Conservation (phyloP, 2,329 filamentous ascomycete species). For the Monilinia polystroma region DNA sequence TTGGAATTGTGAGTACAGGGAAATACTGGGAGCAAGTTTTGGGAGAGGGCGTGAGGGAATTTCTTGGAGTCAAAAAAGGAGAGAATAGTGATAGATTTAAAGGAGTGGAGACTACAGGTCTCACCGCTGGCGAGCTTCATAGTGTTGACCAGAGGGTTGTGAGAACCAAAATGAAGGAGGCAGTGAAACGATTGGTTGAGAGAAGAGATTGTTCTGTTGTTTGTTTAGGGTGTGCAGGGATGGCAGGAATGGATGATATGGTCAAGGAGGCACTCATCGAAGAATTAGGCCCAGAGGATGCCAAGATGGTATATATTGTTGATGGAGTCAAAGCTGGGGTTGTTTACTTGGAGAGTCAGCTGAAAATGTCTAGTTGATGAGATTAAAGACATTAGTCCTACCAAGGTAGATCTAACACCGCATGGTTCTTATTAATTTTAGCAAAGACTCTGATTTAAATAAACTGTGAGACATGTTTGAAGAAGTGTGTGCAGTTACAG, state of each 20-base stretch:
- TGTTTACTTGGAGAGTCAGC: slow-evolving; percentile 33
- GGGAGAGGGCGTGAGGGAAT: slow-evolving; percentile 59
- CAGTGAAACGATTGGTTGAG: slow-evolving; percentile 64
- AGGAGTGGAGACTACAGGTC: slow-evolving; percentile 77
- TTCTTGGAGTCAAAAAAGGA: slow-evolving; percentile 53
- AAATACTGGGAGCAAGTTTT: slow-evolving; percentile 78
- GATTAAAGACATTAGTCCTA: not conserved
- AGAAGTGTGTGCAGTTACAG: too few relatives aligned
- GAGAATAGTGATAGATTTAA: slow-evolving; percentile 54
- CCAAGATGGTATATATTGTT: slow-evolving; percentile 63
- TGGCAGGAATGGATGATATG: slow-evolving; percentile 79
- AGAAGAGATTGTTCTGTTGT: slow-evolving; percentile 62
- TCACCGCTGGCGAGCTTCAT: slow-evolving; percentile 80
- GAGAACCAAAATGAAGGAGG: slow-evolving; percentile 62
- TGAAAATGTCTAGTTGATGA: slow-evolving; percentile 18
- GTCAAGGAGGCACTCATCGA: slow-evolving; percentile 69
- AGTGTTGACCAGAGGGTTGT: slow-evolving; percentile 64
- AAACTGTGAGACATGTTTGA: not conserved
- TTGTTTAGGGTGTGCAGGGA: slow-evolving; percentile 85
- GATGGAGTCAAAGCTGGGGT: slow-evolving; percentile 77
- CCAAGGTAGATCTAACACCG: not conserved
- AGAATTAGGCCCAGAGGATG: slow-evolving; percentile 59
- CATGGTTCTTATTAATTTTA: not conserved
- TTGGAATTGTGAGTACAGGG: slow-evolving; percentile 89
- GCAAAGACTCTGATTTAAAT: not conserved